phyloP scores from a whole-genome alignment of 306 rosid genomes.

The Prunus padus region DNA sequence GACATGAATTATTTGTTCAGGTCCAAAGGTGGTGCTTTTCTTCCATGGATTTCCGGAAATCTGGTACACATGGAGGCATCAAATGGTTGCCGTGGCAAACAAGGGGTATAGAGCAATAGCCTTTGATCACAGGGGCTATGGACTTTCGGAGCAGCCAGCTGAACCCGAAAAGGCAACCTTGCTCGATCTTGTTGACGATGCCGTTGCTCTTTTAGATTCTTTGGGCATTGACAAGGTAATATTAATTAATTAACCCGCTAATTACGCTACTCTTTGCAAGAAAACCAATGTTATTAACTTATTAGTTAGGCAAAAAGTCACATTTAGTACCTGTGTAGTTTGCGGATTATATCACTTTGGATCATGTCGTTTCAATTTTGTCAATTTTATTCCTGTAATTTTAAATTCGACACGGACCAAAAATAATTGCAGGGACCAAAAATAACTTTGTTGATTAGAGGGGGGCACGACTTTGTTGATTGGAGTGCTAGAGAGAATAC shows the following conservation, averaged over 20 bases:
- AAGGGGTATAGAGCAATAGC: slow-evolving; percentile 62
- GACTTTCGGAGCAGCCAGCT: slow-evolving; percentile 54
- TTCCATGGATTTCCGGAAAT: slow-evolving; percentile 77
- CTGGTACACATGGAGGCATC: slow-evolving; percentile 81
- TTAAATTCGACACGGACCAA: no score
- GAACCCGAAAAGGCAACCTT: slow-evolving; percentile 43
- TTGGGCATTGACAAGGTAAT: slow-evolving; percentile 47
- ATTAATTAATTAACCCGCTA: background rate
- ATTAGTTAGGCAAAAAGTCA: no score
- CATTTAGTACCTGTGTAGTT: no score
- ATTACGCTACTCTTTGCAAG: background rate
- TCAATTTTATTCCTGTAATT: no score
- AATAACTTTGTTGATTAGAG: no score
- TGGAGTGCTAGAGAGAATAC: no score
- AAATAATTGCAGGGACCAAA: no score
- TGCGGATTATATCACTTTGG: no score
- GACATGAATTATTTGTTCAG: slow-evolving; percentile 10
- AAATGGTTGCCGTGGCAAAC: slow-evolving; percentile 52
- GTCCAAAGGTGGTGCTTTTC: slow-evolving; percentile 54
- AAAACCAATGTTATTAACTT: no score
- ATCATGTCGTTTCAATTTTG: no score
- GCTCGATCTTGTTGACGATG: slow-evolving; percentile 43
- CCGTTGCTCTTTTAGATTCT: slow-evolving; percentile 44
- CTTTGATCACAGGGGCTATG: slow-evolving; percentile 71
- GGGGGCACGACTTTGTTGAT: no score